phyloP scores from a whole-genome alignment of 169 alveolate species.

The Plasmodium adleri region DNA sequence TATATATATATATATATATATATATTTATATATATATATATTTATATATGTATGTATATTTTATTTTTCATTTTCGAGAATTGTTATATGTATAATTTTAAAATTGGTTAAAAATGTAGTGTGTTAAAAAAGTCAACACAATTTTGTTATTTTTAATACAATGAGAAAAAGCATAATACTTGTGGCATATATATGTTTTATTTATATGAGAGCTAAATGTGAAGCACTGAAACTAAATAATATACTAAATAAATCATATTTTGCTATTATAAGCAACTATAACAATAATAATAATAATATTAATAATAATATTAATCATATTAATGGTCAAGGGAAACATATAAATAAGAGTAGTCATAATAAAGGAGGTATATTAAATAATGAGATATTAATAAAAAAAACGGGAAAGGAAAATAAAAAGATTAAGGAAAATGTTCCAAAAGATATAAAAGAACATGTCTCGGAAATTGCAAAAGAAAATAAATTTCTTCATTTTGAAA shows the following conservation, averaged over 20 bases:
- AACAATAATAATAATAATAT: background rate
- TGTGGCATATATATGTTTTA: constrained; percentile 7
- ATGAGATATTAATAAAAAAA: too few relatives aligned
- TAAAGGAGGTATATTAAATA: too few relatives aligned
- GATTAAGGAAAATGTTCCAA: background rate
- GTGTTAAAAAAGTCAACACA: background rate
- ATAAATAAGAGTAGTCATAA: too few relatives aligned
- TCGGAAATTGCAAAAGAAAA: constrained; percentile 30
- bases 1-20: too few relatives aligned
- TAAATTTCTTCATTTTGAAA: constrained; percentile 51
- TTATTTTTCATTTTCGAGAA: too few relatives aligned
- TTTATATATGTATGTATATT: too few relatives aligned
- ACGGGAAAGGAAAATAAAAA: background rate
- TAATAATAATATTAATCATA: background rate
- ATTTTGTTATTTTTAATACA: constrained; percentile 8
- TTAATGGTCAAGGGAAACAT: too few relatives aligned
- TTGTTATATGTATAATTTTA: too few relatives aligned
- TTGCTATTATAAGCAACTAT: background rate
- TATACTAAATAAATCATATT: background rate
- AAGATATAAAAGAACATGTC: constrained; percentile 2
- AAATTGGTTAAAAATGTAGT: constrained; percentile 15
- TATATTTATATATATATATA: too few relatives aligned
- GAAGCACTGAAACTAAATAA: constrained; percentile 18
- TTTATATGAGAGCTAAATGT: constrained; percentile 8
- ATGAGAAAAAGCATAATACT: constrained; percentile 32